Conservation (phyloP, 225 moss, liverwort and hornwort species). For the Bryum argenteum region DNA sequence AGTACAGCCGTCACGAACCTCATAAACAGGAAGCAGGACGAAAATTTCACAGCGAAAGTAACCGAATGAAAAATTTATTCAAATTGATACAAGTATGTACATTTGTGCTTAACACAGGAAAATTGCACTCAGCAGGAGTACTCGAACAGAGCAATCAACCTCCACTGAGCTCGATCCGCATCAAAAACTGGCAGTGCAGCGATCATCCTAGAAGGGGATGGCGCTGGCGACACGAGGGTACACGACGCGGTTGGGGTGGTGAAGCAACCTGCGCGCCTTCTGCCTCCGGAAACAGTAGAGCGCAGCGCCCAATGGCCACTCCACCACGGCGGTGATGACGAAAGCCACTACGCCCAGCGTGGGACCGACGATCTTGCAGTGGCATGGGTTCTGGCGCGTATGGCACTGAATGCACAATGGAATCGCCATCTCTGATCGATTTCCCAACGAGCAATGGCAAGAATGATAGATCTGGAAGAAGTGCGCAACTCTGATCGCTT, state of each 20-base stretch:
- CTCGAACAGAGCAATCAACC: background rate
- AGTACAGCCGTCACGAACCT: too few relatives aligned
- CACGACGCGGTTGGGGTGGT: slow-evolving; percentile 61
- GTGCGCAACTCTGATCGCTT: too few relatives aligned
- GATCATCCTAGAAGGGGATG: slow-evolving; percentile 36
- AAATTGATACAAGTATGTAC: slow-evolving; percentile 14
- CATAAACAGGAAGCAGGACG: background rate
- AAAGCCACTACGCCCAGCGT: slow-evolving; percentile 71
- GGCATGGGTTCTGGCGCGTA: slow-evolving; percentile 62
- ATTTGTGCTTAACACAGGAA: background rate
- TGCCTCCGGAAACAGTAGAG: slow-evolving; percentile 59
- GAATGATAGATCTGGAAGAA: too few relatives aligned
- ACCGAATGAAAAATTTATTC: background rate
- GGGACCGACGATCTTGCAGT: slow-evolving; percentile 69
- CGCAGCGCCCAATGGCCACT: slow-evolving; percentile 64
- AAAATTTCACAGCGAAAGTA: background rate
- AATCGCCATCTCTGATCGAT: slow-evolving; percentile 42
- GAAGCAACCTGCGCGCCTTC: slow-evolving; percentile 56
- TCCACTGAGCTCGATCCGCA: background rate
- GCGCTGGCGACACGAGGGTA: slow-evolving; percentile 58
- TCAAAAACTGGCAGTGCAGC: background rate
- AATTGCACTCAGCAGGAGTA: background rate
- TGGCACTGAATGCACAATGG: slow-evolving; percentile 67
- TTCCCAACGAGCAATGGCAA: too few relatives aligned
- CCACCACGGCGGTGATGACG: slow-evolving; percentile 52